Base-by-base conservation (phyloP, 2,329 filamentous ascomycete genomes). In the Pezicula radicicola region DNA sequence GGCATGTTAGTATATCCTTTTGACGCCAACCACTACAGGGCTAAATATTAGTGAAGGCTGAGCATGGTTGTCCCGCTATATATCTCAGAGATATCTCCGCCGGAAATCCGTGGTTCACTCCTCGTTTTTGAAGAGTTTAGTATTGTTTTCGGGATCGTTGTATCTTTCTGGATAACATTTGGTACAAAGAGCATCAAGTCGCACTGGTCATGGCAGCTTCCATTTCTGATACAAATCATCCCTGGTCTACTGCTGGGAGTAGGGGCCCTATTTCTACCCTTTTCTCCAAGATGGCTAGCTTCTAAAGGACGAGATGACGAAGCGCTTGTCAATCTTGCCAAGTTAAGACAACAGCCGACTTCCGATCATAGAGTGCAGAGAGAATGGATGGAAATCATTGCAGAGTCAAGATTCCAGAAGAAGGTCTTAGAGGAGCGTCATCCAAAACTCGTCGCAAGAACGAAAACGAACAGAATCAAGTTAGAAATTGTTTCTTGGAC, bases 241-340 rank as follows among this genome's bases (percentile, higher is more conserved):
- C 60, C 60, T 13, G 59, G 54, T 15, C 28, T 62, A 19, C 49
- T 59, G 5, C 51, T 62, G 10, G 56, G 75, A 49, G 68, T 67
- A 1, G 75, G 73, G 0, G 75, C 63, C 3, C 51, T 59, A 10
- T 69, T 75, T 48, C 68, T 80, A 15, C 80, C 80, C 0, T 81
- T 76, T 59, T 81, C 79, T 0, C 80, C 80, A 1, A 70, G 80
- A 28, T 83, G 79, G 77, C 71, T 83, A 0, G 72, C 71, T 7
- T 72, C 70, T 5, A 71, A 74, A 46, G 72, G 70, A 9, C 71
- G 75, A 3, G 68, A 79, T 30, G 67, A 76, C 4, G 78, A 81
- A 50, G 73, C 75, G 0, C 66, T 81, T 6, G 52, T 68, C 7
- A 72, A 69, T n/a, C 66, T 83, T 1, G 66, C 67, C 5, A 75